phyloP scores from a whole-genome alignment of 345 rosid species.

The Passiflora organensis region DNA sequence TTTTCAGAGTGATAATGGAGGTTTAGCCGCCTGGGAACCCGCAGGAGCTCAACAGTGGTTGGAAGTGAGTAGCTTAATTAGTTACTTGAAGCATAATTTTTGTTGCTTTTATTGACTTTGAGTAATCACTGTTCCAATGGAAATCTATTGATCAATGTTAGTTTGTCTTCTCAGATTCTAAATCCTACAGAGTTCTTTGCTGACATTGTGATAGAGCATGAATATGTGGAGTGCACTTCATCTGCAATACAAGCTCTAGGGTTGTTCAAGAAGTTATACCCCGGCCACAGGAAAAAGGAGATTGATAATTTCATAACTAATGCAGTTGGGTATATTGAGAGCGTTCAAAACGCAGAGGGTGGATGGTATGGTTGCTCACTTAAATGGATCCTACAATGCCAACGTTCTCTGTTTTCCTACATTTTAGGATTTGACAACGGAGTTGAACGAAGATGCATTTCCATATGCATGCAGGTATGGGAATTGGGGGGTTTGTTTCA shows the following conservation, averaged over 20 bases:
- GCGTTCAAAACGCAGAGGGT: conserved; percentile 32
- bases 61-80: conserved; percentile 24
- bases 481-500: conserved; percentile 44
- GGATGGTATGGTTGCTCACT: too few species aligned
- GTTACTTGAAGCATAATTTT: too few species aligned
- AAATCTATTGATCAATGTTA: background rate
- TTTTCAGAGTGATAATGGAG: conserved; percentile 34
- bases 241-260: conserved; percentile 36
- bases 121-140: too few species aligned
- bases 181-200: conserved; percentile 37
- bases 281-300: conserved; percentile 38
- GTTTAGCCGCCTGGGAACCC: conserved; percentile 40
- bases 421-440: too few species aligned
- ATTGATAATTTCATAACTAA: conserved; percentile 25
- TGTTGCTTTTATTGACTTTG: too few species aligned
- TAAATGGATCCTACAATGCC: too few species aligned
- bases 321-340: conserved; percentile 33
- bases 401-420: too few species aligned
- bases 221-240: conserved; percentile 39
- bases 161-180: conserved; percentile 27
- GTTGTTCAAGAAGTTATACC: conserved; percentile 36
- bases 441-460: too few species aligned
- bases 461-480: too few species aligned
- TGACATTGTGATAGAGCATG: conserved; percentile 24
- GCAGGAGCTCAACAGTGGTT: conserved; percentile 23